phyloP scores from a whole-genome alignment of 441 rosid genomes.

The Biscutella laevigata region DNA sequence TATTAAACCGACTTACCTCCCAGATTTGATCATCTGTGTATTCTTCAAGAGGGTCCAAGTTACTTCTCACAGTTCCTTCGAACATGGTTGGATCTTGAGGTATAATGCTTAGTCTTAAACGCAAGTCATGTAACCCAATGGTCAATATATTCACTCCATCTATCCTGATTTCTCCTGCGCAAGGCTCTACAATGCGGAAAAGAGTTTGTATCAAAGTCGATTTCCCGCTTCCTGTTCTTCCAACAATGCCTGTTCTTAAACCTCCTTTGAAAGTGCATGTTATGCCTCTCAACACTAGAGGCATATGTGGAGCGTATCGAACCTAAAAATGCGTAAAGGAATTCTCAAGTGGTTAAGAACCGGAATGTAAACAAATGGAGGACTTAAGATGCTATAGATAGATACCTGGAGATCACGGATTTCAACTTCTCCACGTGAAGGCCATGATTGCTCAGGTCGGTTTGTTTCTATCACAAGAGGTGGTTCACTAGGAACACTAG shows the following conservation, averaged over 20 bases:
- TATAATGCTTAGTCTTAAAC: conserved; percentile 70
- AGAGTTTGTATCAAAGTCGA: conserved; percentile 84
- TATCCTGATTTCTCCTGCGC: conserved; percentile 59
- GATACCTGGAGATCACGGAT: conserved; percentile 61
- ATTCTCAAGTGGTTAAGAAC: background rate
- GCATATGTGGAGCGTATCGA: conserved; percentile 78
- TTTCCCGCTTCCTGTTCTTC: conserved; percentile 92
- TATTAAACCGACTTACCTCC: conserved; percentile 54
- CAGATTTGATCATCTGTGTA: conserved; percentile 73
- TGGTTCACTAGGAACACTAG: conserved; percentile 64
- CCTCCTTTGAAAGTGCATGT: conserved; percentile 79
- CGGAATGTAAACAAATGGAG: background rate
- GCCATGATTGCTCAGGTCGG: conserved; percentile 53
- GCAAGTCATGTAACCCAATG: conserved; percentile 80
- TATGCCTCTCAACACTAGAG: conserved; percentile 70
- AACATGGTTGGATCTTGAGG: conserved; percentile 97
- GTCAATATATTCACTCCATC: conserved; percentile 60
- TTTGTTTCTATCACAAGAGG: conserved; percentile 60
- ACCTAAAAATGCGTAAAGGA: conserved; percentile 35
- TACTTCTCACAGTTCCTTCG: conserved; percentile 78
- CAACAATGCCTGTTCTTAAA: conserved; percentile 73
- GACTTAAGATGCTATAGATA: background rate
- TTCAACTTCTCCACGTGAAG: conserved; percentile 51
- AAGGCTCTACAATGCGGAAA: conserved; percentile 76
- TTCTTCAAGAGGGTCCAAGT: conserved; percentile 84